Evolutionary conservation across 495 filamentous ascomycete species (phyloP), one percentile per base, ranked within the genome.

Genomic region (Aspergillus heteromorphus): DNA sequence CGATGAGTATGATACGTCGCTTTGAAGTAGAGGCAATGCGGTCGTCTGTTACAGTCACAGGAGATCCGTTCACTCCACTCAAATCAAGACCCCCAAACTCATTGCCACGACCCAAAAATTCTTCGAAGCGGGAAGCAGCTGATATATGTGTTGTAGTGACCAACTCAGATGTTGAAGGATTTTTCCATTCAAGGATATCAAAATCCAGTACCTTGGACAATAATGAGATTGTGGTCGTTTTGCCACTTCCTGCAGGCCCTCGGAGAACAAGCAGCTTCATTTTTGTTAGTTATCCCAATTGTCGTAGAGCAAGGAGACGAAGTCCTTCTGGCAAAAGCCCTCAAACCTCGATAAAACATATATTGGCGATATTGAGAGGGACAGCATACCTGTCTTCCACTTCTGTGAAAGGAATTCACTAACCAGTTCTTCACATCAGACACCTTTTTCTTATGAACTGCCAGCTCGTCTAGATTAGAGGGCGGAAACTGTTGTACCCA

Each of bases 381-480:
- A 31, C 49, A 11, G 54, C 69, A 43, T 62, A 77, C 74, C 60
- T 72, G 72, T 38, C 61, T 54, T 45, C 55, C 65, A 48, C 76
- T 77, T 6, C 90, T 87, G 31, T 72, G 62, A 49, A 92, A 81
- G 0, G 87, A 87, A 57, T 82, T 79, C 45, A 85, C 80, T 40
- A 99, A 69, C 93, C 95, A 97, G 30, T 63, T 75, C 43, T 81
- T 78, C 16, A 97, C 91, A 70, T 97, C 92, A 14, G 79, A 71
- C 18, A 97, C 91, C 70, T 99, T 99, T 62, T 79, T 88, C 71
- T 91, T 96, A 65, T 99, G 89, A 30, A 97, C 91, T 0, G 86
- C 92, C 50, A 97, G 76, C 68, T 96, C 91, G 25, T 85, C 83
- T n/a, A 95, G 56, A 56, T 79, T 81, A 1, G 64, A 56, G 0